Evolutionary conservation across 345 rosid species (phyloP).

Genomic region (Pugionium cornutum): DNA sequence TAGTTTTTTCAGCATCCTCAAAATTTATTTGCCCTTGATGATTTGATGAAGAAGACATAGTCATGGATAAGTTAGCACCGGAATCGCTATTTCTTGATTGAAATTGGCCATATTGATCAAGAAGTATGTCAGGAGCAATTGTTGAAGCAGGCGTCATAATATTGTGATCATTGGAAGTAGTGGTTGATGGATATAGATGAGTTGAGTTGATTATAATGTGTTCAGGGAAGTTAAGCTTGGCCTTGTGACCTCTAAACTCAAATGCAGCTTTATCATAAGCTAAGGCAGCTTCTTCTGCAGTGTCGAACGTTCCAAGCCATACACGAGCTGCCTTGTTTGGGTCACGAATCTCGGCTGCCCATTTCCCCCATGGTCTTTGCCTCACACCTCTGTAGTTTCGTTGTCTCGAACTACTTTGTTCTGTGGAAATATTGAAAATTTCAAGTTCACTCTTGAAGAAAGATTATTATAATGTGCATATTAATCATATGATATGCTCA

Average conservation of each 20-base stretch:
- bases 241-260: slow-evolving; percentile 39
- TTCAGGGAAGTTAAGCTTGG: slow-evolving; percentile 41
- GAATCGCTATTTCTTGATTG: slow-evolving; percentile 4
- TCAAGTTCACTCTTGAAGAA: slow-evolving; percentile 6
- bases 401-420: slow-evolving; percentile 19
- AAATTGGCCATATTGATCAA: slow-evolving; percentile 34
- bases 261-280: slow-evolving; percentile 42
- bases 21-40: not conserved
- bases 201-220: slow-evolving; percentile 23
- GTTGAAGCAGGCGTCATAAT: slow-evolving; percentile 1
- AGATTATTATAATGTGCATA: not conserved
- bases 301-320: slow-evolving; percentile 39
- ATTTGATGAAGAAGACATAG: slow-evolving; percentile 16
- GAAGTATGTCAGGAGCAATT: slow-evolving; percentile 34
- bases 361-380: slow-evolving; percentile 9
- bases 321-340: slow-evolving; percentile 41
- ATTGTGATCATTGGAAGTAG: slow-evolving; percentile 6
- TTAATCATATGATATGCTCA: slow-evolving; percentile 10
- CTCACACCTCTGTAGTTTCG: slow-evolving; percentile 39
- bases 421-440: slow-evolving; percentile 11
- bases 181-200: slow-evolving; percentile 17
- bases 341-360: slow-evolving; percentile 41
- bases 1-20: slow-evolving; percentile 21
- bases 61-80: slow-evolving; percentile 9
- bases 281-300: slow-evolving; percentile 3